phyloP scores from a whole-genome alignment of 352 stramenopile species.

The Plasmopara halstedii region DNA sequence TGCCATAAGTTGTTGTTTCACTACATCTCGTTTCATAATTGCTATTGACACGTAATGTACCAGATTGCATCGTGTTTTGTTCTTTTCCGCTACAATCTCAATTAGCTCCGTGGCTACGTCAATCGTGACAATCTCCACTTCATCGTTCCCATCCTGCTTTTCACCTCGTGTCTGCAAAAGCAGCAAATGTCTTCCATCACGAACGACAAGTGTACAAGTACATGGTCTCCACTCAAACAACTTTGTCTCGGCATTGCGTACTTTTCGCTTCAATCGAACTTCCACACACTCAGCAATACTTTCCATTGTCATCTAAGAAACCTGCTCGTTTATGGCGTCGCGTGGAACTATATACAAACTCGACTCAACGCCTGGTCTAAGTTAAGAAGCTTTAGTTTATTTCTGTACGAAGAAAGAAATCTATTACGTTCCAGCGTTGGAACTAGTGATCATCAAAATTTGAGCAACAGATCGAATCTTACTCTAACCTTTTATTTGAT shows the following conservation, averaged over 20 bases:
- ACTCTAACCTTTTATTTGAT: no score
- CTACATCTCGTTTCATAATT: slow-evolving; percentile 7
- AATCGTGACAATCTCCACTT: slow-evolving; percentile 21
- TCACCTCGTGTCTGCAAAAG: slow-evolving; percentile 21
- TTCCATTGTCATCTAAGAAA: slow-evolving; percentile 3
- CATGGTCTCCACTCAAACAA: slow-evolving; percentile 64
- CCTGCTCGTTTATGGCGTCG: background rate
- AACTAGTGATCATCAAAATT: no score
- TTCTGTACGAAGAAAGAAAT: no score
- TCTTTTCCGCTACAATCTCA: slow-evolving; percentile 48
- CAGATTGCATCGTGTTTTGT: slow-evolving; percentile 50
- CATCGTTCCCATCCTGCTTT: slow-evolving; percentile 8
- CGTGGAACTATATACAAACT: background rate
- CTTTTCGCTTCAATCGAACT: slow-evolving; percentile 54
- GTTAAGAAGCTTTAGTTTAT: no score
- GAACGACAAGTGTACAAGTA: slow-evolving; percentile 29
- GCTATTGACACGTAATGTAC: slow-evolving; percentile 24
- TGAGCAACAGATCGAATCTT: no score
- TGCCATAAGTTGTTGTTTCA: slow-evolving; percentile 64
- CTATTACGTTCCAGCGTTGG: no score
- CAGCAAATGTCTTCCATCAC: slow-evolving; percentile 28
- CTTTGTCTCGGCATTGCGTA: slow-evolving; percentile 46
- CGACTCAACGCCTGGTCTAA: background rate
- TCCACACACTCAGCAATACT: slow-evolving; percentile 4
- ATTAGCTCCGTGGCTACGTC: slow-evolving; percentile 38